Evolutionary conservation across 495 filamentous ascomycete species (phyloP), one percentile per base, ranked within the genome.

Genomic region (Diplogelasinospora grovesii): DNA sequence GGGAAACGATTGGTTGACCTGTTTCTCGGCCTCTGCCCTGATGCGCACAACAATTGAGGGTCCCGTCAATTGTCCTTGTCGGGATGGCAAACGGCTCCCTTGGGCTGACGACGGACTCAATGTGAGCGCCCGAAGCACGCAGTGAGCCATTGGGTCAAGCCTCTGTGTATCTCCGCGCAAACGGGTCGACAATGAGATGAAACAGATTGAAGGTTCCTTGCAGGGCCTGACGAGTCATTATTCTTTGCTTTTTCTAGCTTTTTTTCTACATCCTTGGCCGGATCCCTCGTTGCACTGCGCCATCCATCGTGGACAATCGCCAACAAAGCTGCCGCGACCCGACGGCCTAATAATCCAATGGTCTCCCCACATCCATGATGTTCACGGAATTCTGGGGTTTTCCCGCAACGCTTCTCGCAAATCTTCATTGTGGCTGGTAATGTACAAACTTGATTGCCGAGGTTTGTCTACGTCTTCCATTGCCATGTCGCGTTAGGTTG

Each of bases 111-210:
- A n/a, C 19, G 4, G 11, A 9, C 22, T 18, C 11, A 25, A 53
- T 54, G 54, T 53, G 49, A 50, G 50, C 46, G 39, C 46, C 54
- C 54, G 54, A 54, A 43, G 35, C 50, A n/a, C 40, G 34, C 43
- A 36, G 24, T 15, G 27, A 41, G 25, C 39, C 20, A 44, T 40
- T 41, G 38, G 45, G 34, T 23, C 32, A 43, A 41, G 42, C 36
- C 13, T 18, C 25, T 13, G 11, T 25, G 24, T 26, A 24, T 41
- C 32, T 45, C 30, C 21, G 32, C 37, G 39, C 47, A 51, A 57
- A 50, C 53, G 47, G 44, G 36, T 48, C 43, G 41, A 54, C 46
- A 39, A 48, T 38, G n/a, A 49, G 28, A 31, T 39, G 48, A 49
- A 52, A 54, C 52, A 46, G 31, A 28, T 35, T 42, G 39, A 41